Evolutionary conservation across 352 stramenopile genomes (phyloP).

Genomic region (Phytopythium chamaehyphon): DNA sequence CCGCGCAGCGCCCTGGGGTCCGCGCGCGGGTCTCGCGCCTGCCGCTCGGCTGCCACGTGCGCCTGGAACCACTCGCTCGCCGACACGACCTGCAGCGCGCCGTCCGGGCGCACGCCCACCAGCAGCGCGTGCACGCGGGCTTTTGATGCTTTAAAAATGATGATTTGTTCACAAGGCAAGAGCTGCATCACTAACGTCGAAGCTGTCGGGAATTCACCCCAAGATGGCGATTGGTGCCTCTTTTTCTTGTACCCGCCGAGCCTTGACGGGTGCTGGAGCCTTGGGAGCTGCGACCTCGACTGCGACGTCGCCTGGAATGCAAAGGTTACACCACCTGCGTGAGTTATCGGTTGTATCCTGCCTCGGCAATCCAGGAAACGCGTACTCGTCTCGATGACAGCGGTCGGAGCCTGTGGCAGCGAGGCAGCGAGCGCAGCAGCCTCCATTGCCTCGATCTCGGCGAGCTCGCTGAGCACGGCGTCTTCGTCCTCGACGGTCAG

Average conservation of each 20-base stretch:
- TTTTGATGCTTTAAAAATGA: too few relatives aligned
- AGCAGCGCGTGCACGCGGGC: conserved; percentile 35
- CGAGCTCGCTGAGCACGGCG: conserved; percentile 77
- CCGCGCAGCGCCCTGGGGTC: too few relatives aligned
- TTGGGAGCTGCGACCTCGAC: not conserved
- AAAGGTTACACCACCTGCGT: not conserved
- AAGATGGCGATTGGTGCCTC: conserved; percentile 12
- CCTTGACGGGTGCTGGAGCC: conserved; percentile 1
- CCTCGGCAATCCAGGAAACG: not conserved
- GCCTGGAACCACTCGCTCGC: conserved; percentile 54
- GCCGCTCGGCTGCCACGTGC: conserved; percentile 14
- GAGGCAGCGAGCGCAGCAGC: conserved; percentile 40
- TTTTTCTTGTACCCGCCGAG: conserved; percentile 4
- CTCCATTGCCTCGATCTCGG: conserved; percentile 79
- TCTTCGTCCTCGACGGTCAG: conserved; percentile 85
- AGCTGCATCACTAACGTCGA: too few relatives aligned
- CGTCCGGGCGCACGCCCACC: conserved; percentile 21
- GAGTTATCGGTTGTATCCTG: not conserved
- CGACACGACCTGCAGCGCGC: conserved; percentile 45
- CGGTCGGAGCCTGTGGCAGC: conserved; percentile 58
- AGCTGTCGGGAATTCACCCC: not conserved
- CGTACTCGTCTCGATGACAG: conserved; percentile 38
- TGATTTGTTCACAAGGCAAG: too few relatives aligned
- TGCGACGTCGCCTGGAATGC: conserved; percentile 1
- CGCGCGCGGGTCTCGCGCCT: too few relatives aligned